Conservation (phyloP, 2,329 filamentous ascomycete species). For the Rachicladosporium sp. region DNA sequence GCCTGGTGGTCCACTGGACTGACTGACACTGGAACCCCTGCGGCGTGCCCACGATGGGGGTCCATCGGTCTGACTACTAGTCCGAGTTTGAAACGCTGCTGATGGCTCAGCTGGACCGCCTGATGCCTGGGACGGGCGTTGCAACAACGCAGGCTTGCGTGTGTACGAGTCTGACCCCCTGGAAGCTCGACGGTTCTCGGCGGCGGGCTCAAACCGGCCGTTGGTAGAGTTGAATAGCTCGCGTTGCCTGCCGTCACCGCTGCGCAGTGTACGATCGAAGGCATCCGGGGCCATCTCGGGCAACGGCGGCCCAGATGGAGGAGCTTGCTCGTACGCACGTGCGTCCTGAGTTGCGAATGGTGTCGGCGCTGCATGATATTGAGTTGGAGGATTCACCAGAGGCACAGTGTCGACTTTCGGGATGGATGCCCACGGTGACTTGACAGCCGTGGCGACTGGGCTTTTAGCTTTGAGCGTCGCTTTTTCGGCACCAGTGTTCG, state of each 20-base stretch:
- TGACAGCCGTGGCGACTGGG: constrained; percentile 53
- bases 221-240: constrained; percentile 94
- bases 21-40: constrained; percentile 81
- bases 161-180: constrained; percentile 49
- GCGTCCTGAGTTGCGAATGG: constrained; percentile 42
- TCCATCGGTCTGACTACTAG: constrained; percentile 49
- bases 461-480: constrained; percentile 63
- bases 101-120: constrained; percentile 67
- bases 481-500: constrained; percentile 38
- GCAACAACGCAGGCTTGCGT: constrained; percentile 66
- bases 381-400: constrained; percentile 48
- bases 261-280: constrained; percentile 77
- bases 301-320: constrained; percentile 34
- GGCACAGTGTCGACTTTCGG: constrained; percentile 75
- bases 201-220: constrained; percentile 79
- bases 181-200: constrained; percentile 59
- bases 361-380: constrained; percentile 23
- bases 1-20: constrained; percentile 57
- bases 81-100: constrained; percentile 71
- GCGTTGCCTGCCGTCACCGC: constrained; percentile 50
- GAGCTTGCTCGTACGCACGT: constrained; percentile 42
- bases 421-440: constrained; percentile 82
- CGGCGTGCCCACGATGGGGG: constrained; percentile 54
- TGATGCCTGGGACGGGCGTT: constrained; percentile 55
- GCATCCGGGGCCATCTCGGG: constrained; percentile 85